These are phyloP conservation scores for Suillus cothurnatus DNA, from an alignment of 768 basidiomycete species.

Conservation along the genomic window DNA sequence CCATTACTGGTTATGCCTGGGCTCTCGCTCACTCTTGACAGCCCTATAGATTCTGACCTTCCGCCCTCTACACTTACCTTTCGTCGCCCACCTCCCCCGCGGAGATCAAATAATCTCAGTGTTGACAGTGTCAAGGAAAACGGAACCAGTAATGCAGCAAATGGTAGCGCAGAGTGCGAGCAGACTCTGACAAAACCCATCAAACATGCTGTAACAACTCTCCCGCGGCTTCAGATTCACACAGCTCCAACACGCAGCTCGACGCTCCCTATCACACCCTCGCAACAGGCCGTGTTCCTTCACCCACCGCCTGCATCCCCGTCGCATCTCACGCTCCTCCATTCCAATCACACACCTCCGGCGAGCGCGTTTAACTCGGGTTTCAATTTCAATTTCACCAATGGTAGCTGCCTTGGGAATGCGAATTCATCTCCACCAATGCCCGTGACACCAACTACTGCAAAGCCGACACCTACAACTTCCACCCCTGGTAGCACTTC, in stretches of 20 bases:
- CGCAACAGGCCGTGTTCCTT: constrained; percentile 21
- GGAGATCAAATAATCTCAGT: constrained; percentile 65
- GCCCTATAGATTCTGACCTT: constrained; percentile 59
- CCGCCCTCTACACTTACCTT: constrained; percentile 67
- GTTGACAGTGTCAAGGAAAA: not conserved
- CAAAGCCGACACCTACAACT: constrained; percentile 52
- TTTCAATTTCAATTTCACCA: not conserved
- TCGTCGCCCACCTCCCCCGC: constrained; percentile 49
- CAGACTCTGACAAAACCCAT: not conserved
- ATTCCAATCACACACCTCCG: constrained; percentile 63
- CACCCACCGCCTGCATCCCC: constrained; percentile 47
- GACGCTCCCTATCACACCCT: constrained; percentile 53
- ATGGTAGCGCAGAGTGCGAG: not conserved
- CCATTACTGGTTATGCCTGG: constrained; percentile 63
- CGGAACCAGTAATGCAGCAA: not conserved
- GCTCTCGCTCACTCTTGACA: constrained; percentile 37
- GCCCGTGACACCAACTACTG: constrained; percentile 42
- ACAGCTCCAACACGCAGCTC: constrained; percentile 59
- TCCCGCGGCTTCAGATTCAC: constrained; percentile 63
- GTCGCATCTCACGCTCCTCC: constrained; percentile 58
- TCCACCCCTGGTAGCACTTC: constrained; percentile 41
- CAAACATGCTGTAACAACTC: constrained; percentile 24
- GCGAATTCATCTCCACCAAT: constrained; percentile 27
- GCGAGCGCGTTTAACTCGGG: constrained; percentile 38
- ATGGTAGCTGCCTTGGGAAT: not conserved